A percentile compares a stretch with the other conserved stretches of the same genome.
These are phyloP conservation scores for Cercospora janseana DNA, from an alignment of 2,329 filamentous ascomycete species.

Conservation along the genomic window DNA sequence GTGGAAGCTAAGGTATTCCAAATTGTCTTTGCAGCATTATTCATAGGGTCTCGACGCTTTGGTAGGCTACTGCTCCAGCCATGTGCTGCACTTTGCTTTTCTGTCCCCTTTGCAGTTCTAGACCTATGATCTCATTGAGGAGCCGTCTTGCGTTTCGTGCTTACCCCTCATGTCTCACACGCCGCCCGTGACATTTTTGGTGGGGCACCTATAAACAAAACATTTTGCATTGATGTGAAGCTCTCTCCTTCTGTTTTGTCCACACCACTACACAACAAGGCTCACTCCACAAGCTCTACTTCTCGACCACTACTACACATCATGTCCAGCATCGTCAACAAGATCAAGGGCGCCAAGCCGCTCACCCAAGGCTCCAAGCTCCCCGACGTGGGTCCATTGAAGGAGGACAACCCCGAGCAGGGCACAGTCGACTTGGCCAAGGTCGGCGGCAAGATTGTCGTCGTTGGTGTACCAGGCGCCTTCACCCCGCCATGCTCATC, in stretches of 20 bases:
- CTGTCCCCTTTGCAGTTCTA: slow-evolving; percentile 1
- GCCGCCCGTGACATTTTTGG: background rate
- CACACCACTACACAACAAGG: background rate
- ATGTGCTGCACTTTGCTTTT: slow-evolving; percentile 1
- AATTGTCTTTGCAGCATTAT: background rate
- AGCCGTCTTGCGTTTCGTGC: background rate
- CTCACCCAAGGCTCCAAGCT: slow-evolving; percentile 28
- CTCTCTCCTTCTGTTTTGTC: background rate
- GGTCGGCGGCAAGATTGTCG: slow-evolving; percentile 29
- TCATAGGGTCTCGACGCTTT: too few species aligned
- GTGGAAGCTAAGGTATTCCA: slow-evolving; percentile 3
- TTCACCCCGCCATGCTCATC: slow-evolving; percentile 33
- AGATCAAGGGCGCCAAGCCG: slow-evolving; percentile 27
- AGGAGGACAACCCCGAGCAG: slow-evolving; percentile 30
- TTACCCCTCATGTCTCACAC: slow-evolving; percentile 2
- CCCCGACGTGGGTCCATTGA: slow-evolving; percentile 23
- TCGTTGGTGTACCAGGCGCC: slow-evolving; percentile 32
- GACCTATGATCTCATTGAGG: slow-evolving; percentile 4
- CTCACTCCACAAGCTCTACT: background rate
- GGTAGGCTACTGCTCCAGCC: too few species aligned
- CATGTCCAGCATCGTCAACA: slow-evolving; percentile 26
- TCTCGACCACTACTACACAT: background rate
- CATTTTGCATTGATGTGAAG: background rate
- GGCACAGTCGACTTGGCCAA: slow-evolving; percentile 29
- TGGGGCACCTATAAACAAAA: slow-evolving; percentile 8